These are phyloP conservation scores for Oryza coarctata DNA, from an alignment of 176 grass and related monocot genomes.

Conservation along the genomic window DNA sequence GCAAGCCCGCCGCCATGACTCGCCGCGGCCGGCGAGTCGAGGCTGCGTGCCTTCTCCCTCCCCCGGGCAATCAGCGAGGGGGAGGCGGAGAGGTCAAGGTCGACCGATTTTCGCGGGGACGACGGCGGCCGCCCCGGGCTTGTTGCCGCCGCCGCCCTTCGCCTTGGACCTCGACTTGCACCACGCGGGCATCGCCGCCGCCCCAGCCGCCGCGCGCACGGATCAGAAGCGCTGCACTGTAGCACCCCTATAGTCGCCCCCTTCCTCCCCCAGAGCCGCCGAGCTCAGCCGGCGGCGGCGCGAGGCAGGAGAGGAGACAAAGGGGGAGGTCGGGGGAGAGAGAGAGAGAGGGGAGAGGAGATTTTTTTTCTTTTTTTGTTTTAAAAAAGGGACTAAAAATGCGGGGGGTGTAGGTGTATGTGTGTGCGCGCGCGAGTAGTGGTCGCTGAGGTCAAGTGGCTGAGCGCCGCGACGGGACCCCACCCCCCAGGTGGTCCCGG, in stretches of 20 bases:
- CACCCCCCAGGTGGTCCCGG: no score
- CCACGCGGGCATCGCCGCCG: constrained; percentile 54
- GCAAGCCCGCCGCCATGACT: not conserved
- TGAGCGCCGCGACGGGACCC: no score
- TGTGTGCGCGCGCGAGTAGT: not conserved
- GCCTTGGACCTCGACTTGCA: constrained; percentile 54
- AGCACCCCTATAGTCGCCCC: no score
- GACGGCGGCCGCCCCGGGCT: constrained; percentile 25
- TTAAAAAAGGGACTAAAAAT: not conserved
- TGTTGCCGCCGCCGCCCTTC: not conserved
- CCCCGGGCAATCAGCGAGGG: constrained; percentile 27
- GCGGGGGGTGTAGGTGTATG: not conserved
- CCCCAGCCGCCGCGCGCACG: constrained; percentile 36
- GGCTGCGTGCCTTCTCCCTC: constrained; percentile 40
- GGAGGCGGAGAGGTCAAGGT: constrained; percentile 41
- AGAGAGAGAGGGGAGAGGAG: no score
- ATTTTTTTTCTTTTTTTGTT: constrained; percentile 9
- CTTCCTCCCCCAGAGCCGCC: no score
- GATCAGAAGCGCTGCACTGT: not conserved
- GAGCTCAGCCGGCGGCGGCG: not conserved
- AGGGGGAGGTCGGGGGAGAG: not conserved
- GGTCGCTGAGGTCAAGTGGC: constrained; percentile 27
- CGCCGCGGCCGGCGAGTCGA: constrained; percentile 27
- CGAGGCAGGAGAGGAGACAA: not conserved
- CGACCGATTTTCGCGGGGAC: constrained; percentile 44